Conservation (phyloP, 2,329 filamentous ascomycete species). For the Ophiostoma sp. region DNA sequence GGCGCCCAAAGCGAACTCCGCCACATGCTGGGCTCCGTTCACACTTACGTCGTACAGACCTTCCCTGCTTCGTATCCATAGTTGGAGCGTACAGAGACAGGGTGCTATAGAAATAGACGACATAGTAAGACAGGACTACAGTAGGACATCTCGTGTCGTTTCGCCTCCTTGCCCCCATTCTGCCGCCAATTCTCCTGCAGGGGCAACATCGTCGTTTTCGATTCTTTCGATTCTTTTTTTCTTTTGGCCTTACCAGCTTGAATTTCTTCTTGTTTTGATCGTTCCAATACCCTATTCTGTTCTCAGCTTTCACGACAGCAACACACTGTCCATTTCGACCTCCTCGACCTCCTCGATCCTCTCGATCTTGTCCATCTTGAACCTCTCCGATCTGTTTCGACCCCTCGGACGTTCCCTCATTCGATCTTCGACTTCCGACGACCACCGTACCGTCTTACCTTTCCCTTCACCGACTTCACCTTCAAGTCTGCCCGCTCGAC, state of each 20-base stretch:
- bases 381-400: background rate
- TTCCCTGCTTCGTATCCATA: constrained; percentile 8
- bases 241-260: background rate
- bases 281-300: constrained; percentile 7
- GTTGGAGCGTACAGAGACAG: background rate
- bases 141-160: constrained; percentile 16
- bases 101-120: constrained; percentile 13
- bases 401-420: background rate
- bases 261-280: background rate
- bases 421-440: background rate
- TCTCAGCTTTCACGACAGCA: background rate
- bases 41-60: background rate
- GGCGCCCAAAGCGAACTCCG: constrained; percentile 13
- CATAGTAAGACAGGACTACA: background rate
- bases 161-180: constrained; percentile 14
- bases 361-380: background rate
- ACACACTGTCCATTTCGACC: background rate
- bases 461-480: background rate
- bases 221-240: background rate
- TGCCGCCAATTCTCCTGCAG: background rate
- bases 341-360: background rate
- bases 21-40: constrained; percentile 12
- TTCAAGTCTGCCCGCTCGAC: background rate
- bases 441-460: background rate
- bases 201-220: background rate